phyloP scores from a whole-genome alignment of 208 protist species.

The Leishmania guyanensis region DNA sequence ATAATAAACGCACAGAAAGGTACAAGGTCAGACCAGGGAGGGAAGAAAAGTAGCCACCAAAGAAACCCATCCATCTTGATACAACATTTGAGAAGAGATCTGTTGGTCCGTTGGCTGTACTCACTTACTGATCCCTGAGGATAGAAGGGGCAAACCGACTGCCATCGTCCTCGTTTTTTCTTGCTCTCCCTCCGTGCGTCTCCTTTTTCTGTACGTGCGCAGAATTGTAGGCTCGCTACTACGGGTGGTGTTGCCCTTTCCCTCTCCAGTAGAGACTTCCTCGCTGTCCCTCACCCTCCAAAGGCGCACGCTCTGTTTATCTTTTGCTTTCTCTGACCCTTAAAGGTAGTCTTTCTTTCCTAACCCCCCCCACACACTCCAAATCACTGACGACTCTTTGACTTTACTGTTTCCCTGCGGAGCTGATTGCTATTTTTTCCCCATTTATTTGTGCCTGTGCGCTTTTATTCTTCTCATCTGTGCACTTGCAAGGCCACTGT shows the following conservation, averaged over 20 bases:
- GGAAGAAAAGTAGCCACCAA: background rate
- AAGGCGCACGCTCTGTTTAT: background rate
- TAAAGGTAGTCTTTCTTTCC: too few relatives aligned
- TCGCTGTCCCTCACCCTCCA: background rate
- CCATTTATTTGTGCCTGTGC: background rate
- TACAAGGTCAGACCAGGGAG: background rate
- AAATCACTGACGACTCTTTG: background rate
- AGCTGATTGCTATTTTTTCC: background rate
- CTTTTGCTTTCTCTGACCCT: background rate
- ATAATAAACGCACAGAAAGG: background rate
- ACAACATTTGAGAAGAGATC: background rate
- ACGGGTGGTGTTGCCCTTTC: background rate
- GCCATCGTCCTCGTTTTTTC: background rate
- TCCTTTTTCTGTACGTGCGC: background rate
- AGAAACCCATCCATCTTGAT: too few relatives aligned
- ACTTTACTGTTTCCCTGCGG: background rate
- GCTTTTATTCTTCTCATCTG: background rate
- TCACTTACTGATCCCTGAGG: background rate
- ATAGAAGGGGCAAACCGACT: background rate
- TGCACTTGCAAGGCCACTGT: background rate
- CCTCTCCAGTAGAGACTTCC: background rate
- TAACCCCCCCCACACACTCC: too few relatives aligned
- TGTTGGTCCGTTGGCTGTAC: background rate
- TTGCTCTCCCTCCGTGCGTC: background rate
- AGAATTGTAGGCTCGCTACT: background rate